A percentile compares a stretch with the other conserved stretches of the same genome.
phyloP scores from a whole-genome alignment of 2,329 filamentous ascomycete species.

The Arthroderma sp. region DNA sequence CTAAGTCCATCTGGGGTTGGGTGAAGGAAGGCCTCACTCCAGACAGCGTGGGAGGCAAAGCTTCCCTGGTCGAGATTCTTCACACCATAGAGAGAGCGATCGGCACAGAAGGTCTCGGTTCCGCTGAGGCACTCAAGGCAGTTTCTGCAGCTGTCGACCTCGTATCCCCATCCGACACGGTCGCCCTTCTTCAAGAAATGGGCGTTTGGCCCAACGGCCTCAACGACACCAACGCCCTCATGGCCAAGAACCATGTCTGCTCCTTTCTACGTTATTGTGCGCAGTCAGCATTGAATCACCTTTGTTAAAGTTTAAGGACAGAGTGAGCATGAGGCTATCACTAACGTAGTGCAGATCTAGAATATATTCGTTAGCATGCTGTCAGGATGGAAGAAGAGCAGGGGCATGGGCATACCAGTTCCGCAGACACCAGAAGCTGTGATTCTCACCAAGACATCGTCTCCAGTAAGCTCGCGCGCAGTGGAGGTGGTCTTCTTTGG shows the following conservation, averaged over 20 bases:
- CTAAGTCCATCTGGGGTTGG: slow-evolving; percentile 34
- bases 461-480: background rate
- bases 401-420: slow-evolving; percentile 36
- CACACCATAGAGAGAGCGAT: slow-evolving; percentile 23
- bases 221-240: slow-evolving; percentile 25
- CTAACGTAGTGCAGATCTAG: slow-evolving; percentile 3
- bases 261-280: background rate
- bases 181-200: slow-evolving; percentile 25
- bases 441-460: slow-evolving; percentile 46
- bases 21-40: slow-evolving; percentile 27
- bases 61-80: slow-evolving; percentile 26
- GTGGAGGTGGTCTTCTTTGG: background rate
- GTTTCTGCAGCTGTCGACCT: slow-evolving; percentile 5
- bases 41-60: slow-evolving; percentile 25
- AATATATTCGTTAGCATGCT: slow-evolving; percentile 1
- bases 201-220: slow-evolving; percentile 19
- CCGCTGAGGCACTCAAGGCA: slow-evolving; percentile 22
- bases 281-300: background rate
- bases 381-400: background rate
- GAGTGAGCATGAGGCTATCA: background rate
- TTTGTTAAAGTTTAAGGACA: slow-evolving; percentile 1
- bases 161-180: slow-evolving; percentile 30
- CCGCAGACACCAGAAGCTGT: slow-evolving; percentile 58
- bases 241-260: slow-evolving; percentile 22
- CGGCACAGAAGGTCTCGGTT: slow-evolving; percentile 13